These are phyloP conservation scores for Lichtheimia ornata DNA, from an alignment of 371 early-diverging fungal genomes.

Conservation along the genomic window DNA sequence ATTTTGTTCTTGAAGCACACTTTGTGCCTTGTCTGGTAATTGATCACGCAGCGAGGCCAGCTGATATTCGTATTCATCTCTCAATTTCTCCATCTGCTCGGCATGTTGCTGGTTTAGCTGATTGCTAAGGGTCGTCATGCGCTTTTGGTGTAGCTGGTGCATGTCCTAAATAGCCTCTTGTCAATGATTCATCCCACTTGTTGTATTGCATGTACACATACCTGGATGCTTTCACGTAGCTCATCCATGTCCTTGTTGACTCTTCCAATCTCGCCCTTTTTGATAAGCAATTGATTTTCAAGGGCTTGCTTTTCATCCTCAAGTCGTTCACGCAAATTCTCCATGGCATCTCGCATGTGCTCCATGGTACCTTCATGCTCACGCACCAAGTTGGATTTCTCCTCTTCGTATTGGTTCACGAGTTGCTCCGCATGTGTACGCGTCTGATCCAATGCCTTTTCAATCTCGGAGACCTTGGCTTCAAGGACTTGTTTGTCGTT, in stretches of 20 bases:
- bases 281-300: constrained; percentile 12
- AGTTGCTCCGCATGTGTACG: constrained; percentile 6
- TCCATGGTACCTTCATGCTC: not conserved
- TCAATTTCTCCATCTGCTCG: constrained; percentile 17
- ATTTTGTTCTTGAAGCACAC: constrained; percentile 14
- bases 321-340: constrained; percentile 21
- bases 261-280: constrained; percentile 19
- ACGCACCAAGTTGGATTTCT: not conserved
- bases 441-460: constrained; percentile 2
- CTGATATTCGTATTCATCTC: constrained; percentile 16
- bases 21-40: constrained; percentile 8
- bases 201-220: not conserved
- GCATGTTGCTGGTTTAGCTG: constrained; percentile 21
- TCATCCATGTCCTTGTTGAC: constrained; percentile 20
- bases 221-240: constrained; percentile 19
- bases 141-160: constrained; percentile 24
- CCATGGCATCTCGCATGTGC: constrained; percentile 7
- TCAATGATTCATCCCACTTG: too few species aligned
- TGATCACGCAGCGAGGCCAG: constrained; percentile 10
- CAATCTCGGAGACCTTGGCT: not conserved
- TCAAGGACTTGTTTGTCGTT: not conserved
- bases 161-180: constrained; percentile 13
- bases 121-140: constrained; percentile 20
- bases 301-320: constrained; percentile 19
- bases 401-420: not conserved